Evolutionary conservation across 2,329 filamentous ascomycete species (phyloP).

Genomic region (Colletotrichum salicis): DNA sequence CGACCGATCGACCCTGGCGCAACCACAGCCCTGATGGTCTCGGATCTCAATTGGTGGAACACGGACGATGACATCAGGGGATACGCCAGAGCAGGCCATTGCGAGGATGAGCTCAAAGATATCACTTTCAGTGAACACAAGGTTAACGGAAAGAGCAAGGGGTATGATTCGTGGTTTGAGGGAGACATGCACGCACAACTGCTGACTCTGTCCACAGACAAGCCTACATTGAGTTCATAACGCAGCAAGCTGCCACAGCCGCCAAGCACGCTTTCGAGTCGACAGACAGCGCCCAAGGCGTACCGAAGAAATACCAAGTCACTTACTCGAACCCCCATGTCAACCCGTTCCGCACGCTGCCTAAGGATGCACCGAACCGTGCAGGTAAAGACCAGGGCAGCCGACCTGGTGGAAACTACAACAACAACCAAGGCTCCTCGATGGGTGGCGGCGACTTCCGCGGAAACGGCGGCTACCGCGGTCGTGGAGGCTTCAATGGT

Average conservation of each 20-base stretch:
- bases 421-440: constrained; percentile 58
- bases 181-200: neutral
- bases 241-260: constrained; percentile 85
- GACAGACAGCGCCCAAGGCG: constrained; percentile 63
- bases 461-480: constrained; percentile 60
- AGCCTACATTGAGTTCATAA: constrained; percentile 87
- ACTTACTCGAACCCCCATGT: constrained; percentile 79
- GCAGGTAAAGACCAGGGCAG: constrained; percentile 72
- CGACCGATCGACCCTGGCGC: constrained; percentile 68
- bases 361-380: constrained; percentile 84
- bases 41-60: constrained; percentile 95
- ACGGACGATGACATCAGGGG: constrained; percentile 94
- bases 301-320: constrained; percentile 77
- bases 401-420: constrained; percentile 51
- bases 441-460: constrained; percentile 56
- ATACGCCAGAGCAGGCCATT: constrained; percentile 82
- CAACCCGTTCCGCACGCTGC: constrained; percentile 91
- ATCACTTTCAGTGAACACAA: constrained; percentile 99
- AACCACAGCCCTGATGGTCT: constrained; percentile 81
- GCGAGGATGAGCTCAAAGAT: constrained; percentile 87
- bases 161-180: constrained; percentile 64
- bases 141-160: constrained; percentile 98
- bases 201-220: constrained; percentile 56
- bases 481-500: constrained; percentile 60
- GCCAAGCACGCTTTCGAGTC: constrained; percentile 84